A percentile compares a stretch with the other conserved stretches of the same genome.
phyloP scores from a whole-genome alignment of 139 green algal species.

The Haematococcus sp. region DNA sequence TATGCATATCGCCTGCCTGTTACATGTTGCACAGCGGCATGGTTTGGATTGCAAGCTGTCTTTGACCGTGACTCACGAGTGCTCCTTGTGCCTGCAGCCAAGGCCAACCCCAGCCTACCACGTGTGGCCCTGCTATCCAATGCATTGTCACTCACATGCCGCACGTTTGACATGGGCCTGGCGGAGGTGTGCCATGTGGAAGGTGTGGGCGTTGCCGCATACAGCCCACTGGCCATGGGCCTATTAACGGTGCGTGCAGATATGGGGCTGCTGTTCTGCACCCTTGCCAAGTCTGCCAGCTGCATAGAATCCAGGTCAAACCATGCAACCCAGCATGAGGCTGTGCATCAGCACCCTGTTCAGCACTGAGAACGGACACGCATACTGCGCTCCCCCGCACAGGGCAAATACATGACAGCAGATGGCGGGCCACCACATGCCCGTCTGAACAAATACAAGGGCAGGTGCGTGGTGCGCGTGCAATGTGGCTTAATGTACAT shows the following conservation, averaged over 20 bases:
- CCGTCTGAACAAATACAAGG: conserved; percentile 77
- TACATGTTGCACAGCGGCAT: no score
- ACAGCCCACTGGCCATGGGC: conserved; percentile 89
- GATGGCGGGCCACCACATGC: conserved; percentile 45
- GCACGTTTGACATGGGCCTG: conserved; percentile 75
- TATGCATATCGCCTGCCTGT: no score
- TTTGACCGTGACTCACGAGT: no score
- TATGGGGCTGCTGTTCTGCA: neutral
- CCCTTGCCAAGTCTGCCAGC: no score
- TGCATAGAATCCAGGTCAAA: neutral
- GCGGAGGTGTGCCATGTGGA: conserved; percentile 72
- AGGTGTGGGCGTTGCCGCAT: conserved; percentile 73
- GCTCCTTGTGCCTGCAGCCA: neutral
- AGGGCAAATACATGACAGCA: conserved; percentile 74
- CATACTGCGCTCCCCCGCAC: neutral
- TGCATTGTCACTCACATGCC: conserved; percentile 69
- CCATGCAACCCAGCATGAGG: no score
- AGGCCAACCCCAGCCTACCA: conserved; percentile 19
- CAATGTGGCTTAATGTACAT: no score
- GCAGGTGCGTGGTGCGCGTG: conserved; percentile 13
- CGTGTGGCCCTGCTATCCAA: conserved; percentile 61
- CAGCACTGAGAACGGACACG: no score
- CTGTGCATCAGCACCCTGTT: no score
- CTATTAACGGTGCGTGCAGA: conserved; percentile 65
- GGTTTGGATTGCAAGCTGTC: no score